Percentiles rank a stretch among this genome's conserved stretches.
These are phyloP conservation scores for Azolla pinnata DNA, from an alignment of 75 land plant species.

Conservation along the genomic window DNA sequence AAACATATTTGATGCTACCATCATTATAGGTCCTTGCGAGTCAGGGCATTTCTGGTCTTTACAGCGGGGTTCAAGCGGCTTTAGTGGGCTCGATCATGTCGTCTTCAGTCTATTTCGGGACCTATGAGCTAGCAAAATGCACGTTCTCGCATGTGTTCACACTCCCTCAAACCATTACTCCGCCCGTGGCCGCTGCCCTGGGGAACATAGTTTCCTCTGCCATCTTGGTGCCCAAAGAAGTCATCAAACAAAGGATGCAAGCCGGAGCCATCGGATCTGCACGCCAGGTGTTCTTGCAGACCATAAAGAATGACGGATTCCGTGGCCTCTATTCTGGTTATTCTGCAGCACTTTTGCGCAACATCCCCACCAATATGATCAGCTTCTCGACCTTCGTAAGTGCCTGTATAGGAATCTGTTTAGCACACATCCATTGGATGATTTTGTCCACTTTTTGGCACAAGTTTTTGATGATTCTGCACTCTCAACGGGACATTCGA, in stretches of 20 bases:
- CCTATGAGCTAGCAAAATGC: conserved; percentile 30
- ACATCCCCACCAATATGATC: conserved; percentile 30
- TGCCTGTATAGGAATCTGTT: too few relatives aligned
- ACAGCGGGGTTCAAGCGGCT: conserved; percentile 28
- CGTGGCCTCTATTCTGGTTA: conserved; percentile 30
- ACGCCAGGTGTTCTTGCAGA: conserved; percentile 15
- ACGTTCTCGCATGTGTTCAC: conserved; percentile 15
- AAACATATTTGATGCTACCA: too few relatives aligned
- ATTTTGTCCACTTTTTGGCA: too few relatives aligned
- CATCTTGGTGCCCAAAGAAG: conserved; percentile 34
- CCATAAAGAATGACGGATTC: conserved; percentile 21
- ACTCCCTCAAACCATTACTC: conserved; percentile 15
- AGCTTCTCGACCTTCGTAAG: conserved; percentile 33
- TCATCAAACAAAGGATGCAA: conserved; percentile 34
- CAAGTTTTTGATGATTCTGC: too few relatives aligned
- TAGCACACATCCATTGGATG: too few relatives aligned
- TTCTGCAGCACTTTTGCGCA: conserved; percentile 30
- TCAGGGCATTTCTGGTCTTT: conserved; percentile 31
- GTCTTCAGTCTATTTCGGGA: conserved; percentile 35
- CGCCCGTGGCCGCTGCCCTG: conserved; percentile 31
- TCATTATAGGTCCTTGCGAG: conserved; percentile 16
- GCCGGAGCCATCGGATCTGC: conserved; percentile 27
- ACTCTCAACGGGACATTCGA: too few relatives aligned
- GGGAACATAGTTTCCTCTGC: conserved; percentile 34
- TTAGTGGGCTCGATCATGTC: conserved; percentile 30